Conservation (phyloP, 2,329 filamentous ascomycete genomes). For the Botrytis fabae region DNA sequence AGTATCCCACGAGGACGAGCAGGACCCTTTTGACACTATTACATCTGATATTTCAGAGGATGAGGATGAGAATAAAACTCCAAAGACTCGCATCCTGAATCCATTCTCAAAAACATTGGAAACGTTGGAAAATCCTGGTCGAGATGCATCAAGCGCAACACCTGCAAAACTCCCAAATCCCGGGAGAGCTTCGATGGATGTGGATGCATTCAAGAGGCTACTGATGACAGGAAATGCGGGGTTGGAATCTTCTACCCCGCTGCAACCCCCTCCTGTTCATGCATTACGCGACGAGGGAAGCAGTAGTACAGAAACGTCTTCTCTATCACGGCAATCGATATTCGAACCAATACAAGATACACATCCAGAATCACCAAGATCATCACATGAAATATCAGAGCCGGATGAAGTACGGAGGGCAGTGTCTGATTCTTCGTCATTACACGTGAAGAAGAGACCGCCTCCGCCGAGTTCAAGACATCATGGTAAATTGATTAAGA, state of each 20-base stretch:
- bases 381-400: conserved; percentile 60
- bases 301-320: conserved; percentile 59
- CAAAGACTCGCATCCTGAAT: conserved; percentile 46
- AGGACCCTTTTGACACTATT: conserved; percentile 39
- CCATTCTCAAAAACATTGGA: conserved; percentile 58
- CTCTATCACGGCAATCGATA: conserved; percentile 59
- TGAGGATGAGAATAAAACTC: conserved; percentile 27
- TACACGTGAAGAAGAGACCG: conserved; percentile 60
- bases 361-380: conserved; percentile 52
- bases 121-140: conserved; percentile 48
- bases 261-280: conserved; percentile 36
- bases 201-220: conserved; percentile 74
- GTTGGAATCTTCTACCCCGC: conserved; percentile 37
- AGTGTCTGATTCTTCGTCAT: conserved; percentile 33
- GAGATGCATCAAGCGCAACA: conserved; percentile 27
- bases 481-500: conserved; percentile 72
- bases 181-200: conserved; percentile 59
- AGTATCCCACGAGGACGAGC: conserved; percentile 38
- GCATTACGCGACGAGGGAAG: conserved; percentile 44
- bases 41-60: conserved; percentile 40
- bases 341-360: conserved; percentile 51
- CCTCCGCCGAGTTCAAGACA: conserved; percentile 77
- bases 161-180: conserved; percentile 36
- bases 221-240: conserved; percentile 70
- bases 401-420: conserved; percentile 51